These are phyloP conservation scores for Helotiales sp. DNA, from an alignment of 2,329 filamentous ascomycete species.

Conservation along the genomic window DNA sequence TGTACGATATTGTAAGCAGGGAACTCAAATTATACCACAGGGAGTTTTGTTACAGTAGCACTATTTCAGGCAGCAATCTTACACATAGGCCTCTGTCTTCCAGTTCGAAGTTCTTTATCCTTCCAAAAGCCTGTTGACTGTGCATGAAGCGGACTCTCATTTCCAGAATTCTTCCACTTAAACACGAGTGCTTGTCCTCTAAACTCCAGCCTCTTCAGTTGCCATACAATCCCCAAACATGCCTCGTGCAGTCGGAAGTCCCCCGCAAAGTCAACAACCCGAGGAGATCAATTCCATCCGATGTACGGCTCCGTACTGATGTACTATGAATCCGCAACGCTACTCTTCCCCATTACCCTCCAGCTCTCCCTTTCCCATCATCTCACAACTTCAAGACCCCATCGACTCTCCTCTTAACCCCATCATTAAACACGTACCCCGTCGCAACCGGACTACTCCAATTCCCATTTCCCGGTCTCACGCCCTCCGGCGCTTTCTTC, in stretches of 20 bases:
- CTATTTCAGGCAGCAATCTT: constrained; percentile 2
- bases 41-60: neutral
- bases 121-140: no score
- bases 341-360: neutral
- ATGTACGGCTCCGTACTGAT: no score
- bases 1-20: constrained; percentile 4
- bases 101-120: neutral
- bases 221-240: neutral
- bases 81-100: constrained; percentile 24
- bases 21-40: neutral
- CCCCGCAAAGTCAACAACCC: neutral
- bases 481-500: constrained; percentile 56
- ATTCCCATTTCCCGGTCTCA: constrained; percentile 32
- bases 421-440: constrained; percentile 64
- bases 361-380: neutral
- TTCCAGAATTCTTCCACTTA: neutral
- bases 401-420: constrained; percentile 38
- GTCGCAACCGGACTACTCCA: constrained; percentile 58
- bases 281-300: neutral
- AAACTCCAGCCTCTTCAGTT: neutral
- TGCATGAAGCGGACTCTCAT: neutral
- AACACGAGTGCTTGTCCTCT: neutral
- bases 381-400: constrained; percentile 39
- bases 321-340: neutral
- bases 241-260: neutral